Evolutionary conservation across 2,329 filamentous ascomycete genomes (phyloP).

Genomic region (Leptoxyphium fumago): DNA sequence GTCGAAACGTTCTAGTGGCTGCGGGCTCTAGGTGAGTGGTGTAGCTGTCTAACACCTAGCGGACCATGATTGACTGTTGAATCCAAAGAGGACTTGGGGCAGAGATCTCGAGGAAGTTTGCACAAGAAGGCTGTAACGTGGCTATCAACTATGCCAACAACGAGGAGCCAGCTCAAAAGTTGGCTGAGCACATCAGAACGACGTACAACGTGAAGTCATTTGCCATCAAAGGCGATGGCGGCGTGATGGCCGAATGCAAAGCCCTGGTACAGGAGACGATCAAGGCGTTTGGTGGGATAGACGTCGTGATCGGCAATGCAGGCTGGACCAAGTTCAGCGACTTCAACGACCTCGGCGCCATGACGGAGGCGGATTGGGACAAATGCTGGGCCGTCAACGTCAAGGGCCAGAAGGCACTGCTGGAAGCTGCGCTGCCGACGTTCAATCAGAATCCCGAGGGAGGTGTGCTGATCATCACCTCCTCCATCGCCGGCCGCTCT

Average conservation of each 20-base stretch:
- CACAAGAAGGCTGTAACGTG: slow-evolving; percentile 51
- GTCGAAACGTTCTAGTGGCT: slow-evolving; percentile 48
- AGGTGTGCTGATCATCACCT: slow-evolving; percentile 48
- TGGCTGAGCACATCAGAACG: slow-evolving; percentile 41
- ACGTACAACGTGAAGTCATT: slow-evolving; percentile 38
- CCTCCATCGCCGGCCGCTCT: slow-evolving; percentile 42
- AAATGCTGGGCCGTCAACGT: slow-evolving; percentile 52
- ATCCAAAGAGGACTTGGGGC: slow-evolving; percentile 54
- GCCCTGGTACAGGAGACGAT: slow-evolving; percentile 45
- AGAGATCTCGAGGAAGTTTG: slow-evolving; percentile 51
- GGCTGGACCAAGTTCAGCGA: slow-evolving; percentile 47
- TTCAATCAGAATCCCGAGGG: slow-evolving; percentile 49
- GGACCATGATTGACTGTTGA: not conserved
- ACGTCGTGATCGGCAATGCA: slow-evolving; percentile 65
- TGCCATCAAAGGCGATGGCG: slow-evolving; percentile 52
- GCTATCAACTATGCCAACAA: slow-evolving; percentile 60
- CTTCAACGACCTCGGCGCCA: slow-evolving; percentile 43
- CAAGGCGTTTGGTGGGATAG: slow-evolving; percentile 50
- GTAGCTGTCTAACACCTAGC: not conserved
- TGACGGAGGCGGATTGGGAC: slow-evolving; percentile 49
- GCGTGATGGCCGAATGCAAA: slow-evolving; percentile 42
- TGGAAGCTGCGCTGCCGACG: slow-evolving; percentile 42
- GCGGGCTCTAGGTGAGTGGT: slow-evolving; percentile 44
- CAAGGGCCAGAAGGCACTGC: slow-evolving; percentile 32
- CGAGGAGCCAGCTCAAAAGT: slow-evolving; percentile 41